Conservation (phyloP, 306 rosid species). For the Betula pendula region DNA sequence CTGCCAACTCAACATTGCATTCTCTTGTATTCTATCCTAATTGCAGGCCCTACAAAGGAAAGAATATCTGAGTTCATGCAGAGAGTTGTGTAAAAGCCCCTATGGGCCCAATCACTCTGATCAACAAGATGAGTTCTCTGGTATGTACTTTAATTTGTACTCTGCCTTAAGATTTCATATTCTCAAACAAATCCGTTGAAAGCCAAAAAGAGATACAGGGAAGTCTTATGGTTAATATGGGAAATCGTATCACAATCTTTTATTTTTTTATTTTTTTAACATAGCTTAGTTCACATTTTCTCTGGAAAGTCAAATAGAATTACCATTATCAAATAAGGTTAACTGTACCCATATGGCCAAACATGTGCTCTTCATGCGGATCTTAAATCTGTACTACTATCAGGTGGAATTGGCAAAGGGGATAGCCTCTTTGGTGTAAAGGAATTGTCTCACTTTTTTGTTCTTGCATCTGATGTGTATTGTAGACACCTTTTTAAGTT, state of each 20-base stretch:
- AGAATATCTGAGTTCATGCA: slow-evolving; percentile 39
- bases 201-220: slow-evolving; percentile 1
- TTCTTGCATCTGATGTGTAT: neutral
- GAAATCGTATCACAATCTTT: neutral
- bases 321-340: neutral
- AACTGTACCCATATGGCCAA: neutral
- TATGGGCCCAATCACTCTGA: slow-evolving; percentile 28
- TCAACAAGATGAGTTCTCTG: slow-evolving; percentile 45
- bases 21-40: slow-evolving; percentile 5
- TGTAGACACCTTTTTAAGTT: neutral
- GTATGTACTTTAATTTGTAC: slow-evolving; percentile 39
- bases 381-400: neutral
- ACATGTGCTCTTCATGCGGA: neutral
- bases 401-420: slow-evolving; percentile 1
- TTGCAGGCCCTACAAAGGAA: slow-evolving; percentile 51
- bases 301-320: neutral
- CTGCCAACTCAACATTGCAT: slow-evolving; percentile 21
- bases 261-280: neutral
- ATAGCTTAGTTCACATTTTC: neutral
- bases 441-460: neutral
- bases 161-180: slow-evolving; percentile 13
- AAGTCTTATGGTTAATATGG: neutral
- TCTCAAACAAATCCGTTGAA: neutral
- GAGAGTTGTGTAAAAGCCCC: slow-evolving; percentile 27
- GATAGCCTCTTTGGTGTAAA: neutral